Evolutionary conservation across 306 rosid genomes (phyloP).

Genomic region (Dryas octopetala): DNA sequence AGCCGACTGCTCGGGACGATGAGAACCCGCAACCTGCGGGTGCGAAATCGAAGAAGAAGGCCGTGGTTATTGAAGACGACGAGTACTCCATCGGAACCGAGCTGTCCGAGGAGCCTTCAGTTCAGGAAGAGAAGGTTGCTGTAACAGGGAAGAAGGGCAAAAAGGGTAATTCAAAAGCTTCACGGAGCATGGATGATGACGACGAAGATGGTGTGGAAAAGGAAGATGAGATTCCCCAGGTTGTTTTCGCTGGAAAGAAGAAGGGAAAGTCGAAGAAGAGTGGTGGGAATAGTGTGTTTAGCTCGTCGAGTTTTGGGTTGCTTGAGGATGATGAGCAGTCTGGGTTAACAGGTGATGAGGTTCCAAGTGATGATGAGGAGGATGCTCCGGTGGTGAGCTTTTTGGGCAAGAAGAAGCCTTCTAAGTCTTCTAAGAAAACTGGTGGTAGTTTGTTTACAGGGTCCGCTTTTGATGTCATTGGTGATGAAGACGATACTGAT

Average conservation of each 20-base stretch:
- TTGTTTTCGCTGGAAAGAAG: constrained; percentile 73
- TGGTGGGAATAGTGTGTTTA: constrained; percentile 49
- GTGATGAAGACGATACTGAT: constrained; percentile 42
- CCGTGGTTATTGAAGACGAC: constrained; percentile 62
- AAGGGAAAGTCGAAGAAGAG: constrained; percentile 76
- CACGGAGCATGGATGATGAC: constrained; percentile 30
- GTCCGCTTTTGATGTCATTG: constrained; percentile 53
- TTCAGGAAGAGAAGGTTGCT: constrained; percentile 45
- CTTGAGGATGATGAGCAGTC: constrained; percentile 54
- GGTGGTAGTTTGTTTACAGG: constrained; percentile 51
- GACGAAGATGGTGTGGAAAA: constrained; percentile 25
- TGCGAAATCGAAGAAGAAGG: constrained; percentile 80
- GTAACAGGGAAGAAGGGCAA: constrained; percentile 67
- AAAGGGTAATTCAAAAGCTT: constrained; percentile 53
- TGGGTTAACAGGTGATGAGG: constrained; percentile 25
- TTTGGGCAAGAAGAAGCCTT: constrained; percentile 64
- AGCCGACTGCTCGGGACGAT: constrained; percentile 63
- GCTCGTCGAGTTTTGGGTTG: constrained; percentile 55
- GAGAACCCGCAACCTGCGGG: constrained; percentile 45
- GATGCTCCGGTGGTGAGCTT: constrained; percentile 47
- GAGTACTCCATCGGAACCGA: constrained; percentile 74
- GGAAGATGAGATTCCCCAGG: constrained; percentile 45
- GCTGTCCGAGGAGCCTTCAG: constrained; percentile 57
- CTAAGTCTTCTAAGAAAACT: constrained; percentile 50
- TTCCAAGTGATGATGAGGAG: constrained; percentile 31